A percentile compares a stretch with the other conserved stretches of the same genome.
phyloP scores from a whole-genome alignment of 2,329 filamentous ascomycete genomes.

The Elsinoe perseae region DNA sequence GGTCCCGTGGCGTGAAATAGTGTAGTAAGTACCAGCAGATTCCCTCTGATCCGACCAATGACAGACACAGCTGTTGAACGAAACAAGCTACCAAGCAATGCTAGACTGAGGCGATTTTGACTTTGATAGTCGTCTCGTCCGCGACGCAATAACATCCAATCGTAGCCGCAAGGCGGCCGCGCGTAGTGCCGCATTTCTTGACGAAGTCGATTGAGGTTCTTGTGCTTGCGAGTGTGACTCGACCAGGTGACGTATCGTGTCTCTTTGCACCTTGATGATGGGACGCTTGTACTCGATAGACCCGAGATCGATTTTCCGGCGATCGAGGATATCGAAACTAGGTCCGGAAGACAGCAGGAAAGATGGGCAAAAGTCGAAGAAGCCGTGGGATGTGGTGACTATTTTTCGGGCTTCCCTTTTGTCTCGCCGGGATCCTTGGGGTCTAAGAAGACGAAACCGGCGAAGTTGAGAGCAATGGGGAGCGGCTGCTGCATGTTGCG shows the following conservation, averaged over 20 bases:
- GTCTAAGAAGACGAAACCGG: background rate
- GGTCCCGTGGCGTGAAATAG: background rate
- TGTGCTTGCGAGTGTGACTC: background rate
- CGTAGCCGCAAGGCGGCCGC: background rate
- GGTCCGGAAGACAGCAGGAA: too few species aligned
- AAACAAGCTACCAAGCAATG: background rate
- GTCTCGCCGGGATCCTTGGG: constrained; percentile 7
- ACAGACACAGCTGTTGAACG: background rate
- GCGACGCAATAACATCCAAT: background rate
- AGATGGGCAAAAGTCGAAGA: too few species aligned
- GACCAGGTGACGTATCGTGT: background rate
- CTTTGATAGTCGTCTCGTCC: background rate
- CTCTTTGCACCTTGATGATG: background rate
- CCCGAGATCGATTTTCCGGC: too few species aligned
- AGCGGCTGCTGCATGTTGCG: background rate
- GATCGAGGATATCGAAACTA: too few species aligned
- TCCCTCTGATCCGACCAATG: background rate
- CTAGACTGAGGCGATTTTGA: background rate
- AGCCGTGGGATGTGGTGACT: too few species aligned
- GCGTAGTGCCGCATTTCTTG: background rate
- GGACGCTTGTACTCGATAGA: too few species aligned
- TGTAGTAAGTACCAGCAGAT: background rate
- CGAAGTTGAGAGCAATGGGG: background rate
- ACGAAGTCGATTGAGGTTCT: background rate
- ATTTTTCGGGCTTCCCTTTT: background rate